Percentiles rank a stretch among this genome's conserved stretches.
phyloP scores from a whole-genome alignment of 345 rosid species.

The Camelina neglecta region DNA sequence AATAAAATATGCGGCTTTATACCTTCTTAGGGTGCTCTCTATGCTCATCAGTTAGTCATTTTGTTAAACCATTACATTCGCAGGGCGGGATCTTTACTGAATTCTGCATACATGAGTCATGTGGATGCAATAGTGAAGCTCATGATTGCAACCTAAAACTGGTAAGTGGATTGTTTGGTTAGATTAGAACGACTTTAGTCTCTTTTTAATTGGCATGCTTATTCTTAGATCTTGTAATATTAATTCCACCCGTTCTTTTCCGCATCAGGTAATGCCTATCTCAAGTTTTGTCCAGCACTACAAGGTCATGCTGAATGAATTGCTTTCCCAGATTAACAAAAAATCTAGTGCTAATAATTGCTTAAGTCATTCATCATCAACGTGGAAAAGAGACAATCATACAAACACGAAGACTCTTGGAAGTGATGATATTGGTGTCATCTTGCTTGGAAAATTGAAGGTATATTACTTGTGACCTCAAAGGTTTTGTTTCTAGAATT shows the following conservation, averaged over 20 bases:
- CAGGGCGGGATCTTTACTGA: conserved; percentile 78
- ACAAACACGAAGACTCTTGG: conserved; percentile 55
- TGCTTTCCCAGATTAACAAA: conserved; percentile 40
- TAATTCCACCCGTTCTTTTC: neutral
- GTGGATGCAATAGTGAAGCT: conserved; percentile 59
- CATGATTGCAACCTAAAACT: conserved; percentile 56
- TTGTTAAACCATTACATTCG: conserved; percentile 16
- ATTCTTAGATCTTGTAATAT: conserved; percentile 1
- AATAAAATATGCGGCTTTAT: conserved; percentile 27
- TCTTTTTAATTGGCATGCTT: conserved; percentile 1
- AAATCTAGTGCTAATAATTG: conserved; percentile 29
- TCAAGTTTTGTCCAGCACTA: conserved; percentile 63
- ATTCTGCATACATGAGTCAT: conserved; percentile 60
- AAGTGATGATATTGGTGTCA: conserved; percentile 58
- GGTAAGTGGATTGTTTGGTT: conserved; percentile 51
- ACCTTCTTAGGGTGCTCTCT: conserved; percentile 21
- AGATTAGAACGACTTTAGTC: neutral
- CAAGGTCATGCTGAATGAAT: conserved; percentile 55
- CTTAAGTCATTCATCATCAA: conserved; percentile 38
- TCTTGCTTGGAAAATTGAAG: conserved; percentile 77
- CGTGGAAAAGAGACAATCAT: conserved; percentile 40
- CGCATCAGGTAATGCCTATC: conserved; percentile 68
- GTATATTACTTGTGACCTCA: conserved; percentile 47
- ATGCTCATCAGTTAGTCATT: conserved; percentile 14
- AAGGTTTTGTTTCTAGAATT: neutral